phyloP scores from a whole-genome alignment of 202 grass and related monocot genomes.

The Panicum hallii region DNA sequence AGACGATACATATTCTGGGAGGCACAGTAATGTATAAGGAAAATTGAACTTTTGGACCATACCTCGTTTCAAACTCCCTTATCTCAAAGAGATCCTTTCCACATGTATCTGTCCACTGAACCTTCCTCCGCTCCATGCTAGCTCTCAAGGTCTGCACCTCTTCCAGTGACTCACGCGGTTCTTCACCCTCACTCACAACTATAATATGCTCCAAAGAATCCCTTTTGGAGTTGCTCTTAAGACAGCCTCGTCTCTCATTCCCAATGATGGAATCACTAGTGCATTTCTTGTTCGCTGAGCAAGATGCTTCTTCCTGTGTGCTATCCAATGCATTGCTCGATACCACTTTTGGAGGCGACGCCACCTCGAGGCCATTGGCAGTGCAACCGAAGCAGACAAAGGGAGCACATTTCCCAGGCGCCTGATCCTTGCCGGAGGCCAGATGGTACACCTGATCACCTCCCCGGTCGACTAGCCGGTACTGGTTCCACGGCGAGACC shows the following conservation, averaged over 20 bases:
- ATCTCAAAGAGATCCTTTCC: constrained; percentile 97
- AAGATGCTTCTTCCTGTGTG: constrained; percentile 47
- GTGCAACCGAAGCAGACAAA: constrained; percentile 84
- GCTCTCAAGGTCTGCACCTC: constrained; percentile 72
- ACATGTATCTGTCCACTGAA: constrained; percentile 96
- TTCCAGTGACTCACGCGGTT: constrained; percentile 70
- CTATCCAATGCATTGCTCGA: constrained; percentile 43
- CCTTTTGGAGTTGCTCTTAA: constrained; percentile 83
- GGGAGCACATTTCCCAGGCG: constrained; percentile 61
- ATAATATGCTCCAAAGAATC: constrained; percentile 67
- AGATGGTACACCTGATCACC: constrained; percentile 60
- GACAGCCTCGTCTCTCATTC: constrained; percentile 68
- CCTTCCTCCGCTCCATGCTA: constrained; percentile 79
- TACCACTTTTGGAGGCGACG: constrained; percentile 54
- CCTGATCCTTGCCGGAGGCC: constrained; percentile 61
- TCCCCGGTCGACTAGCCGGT: constrained; percentile 69
- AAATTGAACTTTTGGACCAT: constrained; percentile 26
- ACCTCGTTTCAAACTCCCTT: constrained; percentile 94
- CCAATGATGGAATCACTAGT: constrained; percentile 40
- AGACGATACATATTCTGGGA: not conserved
- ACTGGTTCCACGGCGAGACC: constrained; percentile 75
- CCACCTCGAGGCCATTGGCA: constrained; percentile 55
- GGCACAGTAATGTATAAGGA: not conserved
- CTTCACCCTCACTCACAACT: constrained; percentile 61
- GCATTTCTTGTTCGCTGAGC: constrained; percentile 45